Evolutionary conservation across 176 grass and related monocot species (phyloP).

Genomic region (Panicum miliaceum): DNA sequence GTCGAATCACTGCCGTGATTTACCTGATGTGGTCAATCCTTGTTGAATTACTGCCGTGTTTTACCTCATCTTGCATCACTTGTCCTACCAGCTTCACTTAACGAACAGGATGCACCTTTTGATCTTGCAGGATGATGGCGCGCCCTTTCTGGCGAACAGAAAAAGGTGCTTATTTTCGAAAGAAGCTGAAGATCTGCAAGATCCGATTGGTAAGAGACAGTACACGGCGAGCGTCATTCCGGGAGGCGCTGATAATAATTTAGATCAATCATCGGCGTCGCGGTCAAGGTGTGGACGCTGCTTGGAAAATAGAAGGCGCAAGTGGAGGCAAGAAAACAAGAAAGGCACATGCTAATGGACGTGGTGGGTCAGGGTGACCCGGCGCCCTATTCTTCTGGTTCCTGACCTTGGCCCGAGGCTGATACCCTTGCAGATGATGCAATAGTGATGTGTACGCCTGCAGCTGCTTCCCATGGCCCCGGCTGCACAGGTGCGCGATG

Average conservation of each 20-base stretch:
- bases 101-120: background rate
- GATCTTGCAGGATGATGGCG: background rate
- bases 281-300: conserved; percentile 4
- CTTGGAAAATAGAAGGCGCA: background rate
- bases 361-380: background rate
- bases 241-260: background rate
- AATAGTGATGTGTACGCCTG: background rate
- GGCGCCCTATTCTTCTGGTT: background rate
- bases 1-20: background rate
- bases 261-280: conserved; percentile 19
- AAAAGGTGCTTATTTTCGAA: background rate
- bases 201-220: background rate
- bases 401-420: background rate
- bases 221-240: background rate
- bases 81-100: background rate
- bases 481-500: background rate
- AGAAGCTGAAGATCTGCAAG: conserved; percentile 23
- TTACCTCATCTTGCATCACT: conserved; percentile 19
- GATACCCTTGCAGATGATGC: background rate
- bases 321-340: background rate
- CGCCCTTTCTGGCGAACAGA: background rate
- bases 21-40: background rate
- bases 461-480: background rate
- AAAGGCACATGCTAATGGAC: background rate
- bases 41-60: background rate